phyloP scores from a whole-genome alignment of 73 alveolate genomes.

The Tetrahymena thermophila region DNA sequence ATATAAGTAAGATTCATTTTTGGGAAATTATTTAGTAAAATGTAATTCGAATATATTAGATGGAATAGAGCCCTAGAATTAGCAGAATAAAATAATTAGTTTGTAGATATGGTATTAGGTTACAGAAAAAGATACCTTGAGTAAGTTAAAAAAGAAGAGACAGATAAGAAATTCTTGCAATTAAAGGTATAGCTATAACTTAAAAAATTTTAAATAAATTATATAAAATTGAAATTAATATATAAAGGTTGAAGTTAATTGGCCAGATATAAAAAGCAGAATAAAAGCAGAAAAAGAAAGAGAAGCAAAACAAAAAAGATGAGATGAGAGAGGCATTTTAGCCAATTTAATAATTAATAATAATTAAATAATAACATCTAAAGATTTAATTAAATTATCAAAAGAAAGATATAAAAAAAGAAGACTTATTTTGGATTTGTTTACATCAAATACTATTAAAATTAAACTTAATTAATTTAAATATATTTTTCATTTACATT shows the following conservation, averaged over 20 bases:
- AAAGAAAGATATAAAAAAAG: background rate
- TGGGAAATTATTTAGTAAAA: background rate
- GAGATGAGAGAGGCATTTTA: background rate
- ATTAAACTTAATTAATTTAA: background rate
- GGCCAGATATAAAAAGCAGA: slow-evolving; percentile 89
- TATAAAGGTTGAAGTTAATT: slow-evolving; percentile 52
- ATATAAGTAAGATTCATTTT: slow-evolving; percentile 17
- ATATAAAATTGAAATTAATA: background rate
- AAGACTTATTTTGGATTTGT: background rate
- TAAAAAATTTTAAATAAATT: background rate
- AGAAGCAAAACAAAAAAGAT: slow-evolving; percentile 45
- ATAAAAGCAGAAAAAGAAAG: slow-evolving; percentile 83
- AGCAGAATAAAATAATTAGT: slow-evolving; percentile 73
- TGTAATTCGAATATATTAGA: slow-evolving; percentile 18
- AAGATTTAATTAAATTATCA: no score
- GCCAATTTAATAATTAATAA: no score
- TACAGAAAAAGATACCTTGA: slow-evolving; percentile 80
- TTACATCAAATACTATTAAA: background rate
- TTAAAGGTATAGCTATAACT: slow-evolving; percentile 46
- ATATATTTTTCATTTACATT: background rate
- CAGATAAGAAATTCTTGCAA: slow-evolving; percentile 62
- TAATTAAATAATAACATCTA: background rate
- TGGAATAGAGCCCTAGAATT: slow-evolving; percentile 96
- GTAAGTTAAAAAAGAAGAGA: slow-evolving; percentile 70
- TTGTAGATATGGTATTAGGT: slow-evolving; percentile 89